Evolutionary conservation across 192 early-diverging fungal genomes (phyloP), one percentile per base, ranked within the genome.

Genomic region (Podochytrium sp.): DNA sequence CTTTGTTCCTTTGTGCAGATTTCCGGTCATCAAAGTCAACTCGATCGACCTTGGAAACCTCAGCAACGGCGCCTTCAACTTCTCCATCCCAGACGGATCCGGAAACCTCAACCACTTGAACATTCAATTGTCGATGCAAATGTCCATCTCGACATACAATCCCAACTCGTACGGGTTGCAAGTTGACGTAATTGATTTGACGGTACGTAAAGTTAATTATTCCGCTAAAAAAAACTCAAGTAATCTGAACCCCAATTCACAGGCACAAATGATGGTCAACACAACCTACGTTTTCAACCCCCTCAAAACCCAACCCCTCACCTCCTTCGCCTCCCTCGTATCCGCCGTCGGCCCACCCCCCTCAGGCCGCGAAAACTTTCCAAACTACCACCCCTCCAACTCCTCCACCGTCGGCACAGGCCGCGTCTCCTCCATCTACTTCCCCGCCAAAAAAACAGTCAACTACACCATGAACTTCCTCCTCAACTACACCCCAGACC

Each of bases 401-500:
- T 30, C 27, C 37, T 16, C 61, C 4, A 39, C 32, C 25, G 69
- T 80, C 23, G 79, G 79, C 6, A 68, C 43, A 12, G 71, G 68
- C n/a, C 27, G 25, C 18, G 35, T 66, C 20, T 32, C n/a, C 1
- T 40, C 42, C 49, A 47, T 80, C 39, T 50, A 55, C n/a, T 74
- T 80, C 29, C 71, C 79, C 2, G n/a, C 71, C 27, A 72, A 69
- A 40, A 43, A 27, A 2, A 68, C 33, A 14, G 61, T 60, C 14
- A 56, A 66, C 57, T 77, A 74, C 67, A 42, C 53, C 20, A 71
- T 80, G 70, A 71, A 60, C 35, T 80, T 80, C 53, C 53, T 67
- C 1, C 47, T 80, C 29, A 29, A 41, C 32, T 80, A 77, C 55
- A 66, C 61, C 27, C 70, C 62, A 39, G 65, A 63, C 29, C 71